Evolutionary conservation across 202 grass and related monocot genomes (phyloP), one percentile per base, ranked within the genome.

Genomic region (Carex sylvatica): DNA sequence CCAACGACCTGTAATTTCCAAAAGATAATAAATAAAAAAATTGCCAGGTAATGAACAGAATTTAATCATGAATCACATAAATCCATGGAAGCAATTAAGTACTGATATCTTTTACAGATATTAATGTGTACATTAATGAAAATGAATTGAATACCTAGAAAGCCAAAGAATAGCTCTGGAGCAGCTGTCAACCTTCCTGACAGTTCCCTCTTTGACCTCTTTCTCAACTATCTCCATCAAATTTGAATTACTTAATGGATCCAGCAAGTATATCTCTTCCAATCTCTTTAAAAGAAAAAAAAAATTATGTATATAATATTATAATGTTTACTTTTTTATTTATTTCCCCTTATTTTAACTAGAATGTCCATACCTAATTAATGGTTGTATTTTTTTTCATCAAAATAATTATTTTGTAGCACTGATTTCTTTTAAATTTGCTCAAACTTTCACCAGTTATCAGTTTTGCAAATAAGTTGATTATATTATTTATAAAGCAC

Each of bases 111-210:
- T 54, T 9, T 61, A 35, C 70, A 31, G 13, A 70, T 78, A 65
- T 42, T 61, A 36, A 38, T 11, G 46, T 28, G 62, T 20, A 51
- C 12, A 52, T 75, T 75, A 54, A 23, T 75, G 47, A 74, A 24
- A 75, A 31, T 54, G 3, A 66, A 65, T 53, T 12, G 18, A 44
- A 16, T 85, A 91, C 95, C 95, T 95, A 3, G 89, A 65, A 86
- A 98, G 95, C 95, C 95, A 98, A 19, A 95, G 58, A n/a, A 91
- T 66, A 76, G 95, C 89, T 79, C 87, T 90, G 28, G 95, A 70
- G 9, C 89, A 95, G 72, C 95, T 98, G 47, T 95, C 92, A 40
- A 65, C 44, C 78, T 95, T 98, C 77, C 89, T 86, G 35, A 77
- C 62, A 19, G 82, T 95, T 72, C 91, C 89, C 15, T 95, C 92